Evolutionary conservation across 805 yeast genomes (phyloP).

Genomic region (Ogataea trehalophila): DNA sequence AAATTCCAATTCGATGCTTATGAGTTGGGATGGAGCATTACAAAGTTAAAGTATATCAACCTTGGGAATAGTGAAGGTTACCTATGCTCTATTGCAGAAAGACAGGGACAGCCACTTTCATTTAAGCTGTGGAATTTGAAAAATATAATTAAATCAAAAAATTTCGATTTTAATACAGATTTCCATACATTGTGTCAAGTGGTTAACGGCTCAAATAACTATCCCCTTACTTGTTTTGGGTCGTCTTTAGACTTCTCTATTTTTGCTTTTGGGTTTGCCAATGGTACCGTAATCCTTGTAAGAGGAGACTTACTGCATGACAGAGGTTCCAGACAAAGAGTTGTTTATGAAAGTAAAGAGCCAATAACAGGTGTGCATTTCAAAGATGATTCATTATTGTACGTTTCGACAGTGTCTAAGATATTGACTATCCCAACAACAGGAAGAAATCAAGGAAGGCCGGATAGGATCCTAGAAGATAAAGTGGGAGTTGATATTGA

Average conservation of each 20-base stretch:
- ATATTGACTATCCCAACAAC: slow-evolving; percentile 69
- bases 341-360: slow-evolving; percentile 66
- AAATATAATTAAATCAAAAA: slow-evolving; percentile 35
- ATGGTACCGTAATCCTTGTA: slow-evolving; percentile 75
- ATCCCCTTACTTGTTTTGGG: slow-evolving; percentile 67
- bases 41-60: slow-evolving; percentile 45
- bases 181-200: slow-evolving; percentile 61
- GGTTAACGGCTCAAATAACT: slow-evolving; percentile 69
- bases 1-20: slow-evolving; percentile 56
- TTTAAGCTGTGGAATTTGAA: slow-evolving; percentile 72
- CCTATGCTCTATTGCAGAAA: slow-evolving; percentile 69
- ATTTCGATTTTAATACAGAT: slow-evolving; percentile 29
- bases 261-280: slow-evolving; percentile 72
- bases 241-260: slow-evolving; percentile 53
- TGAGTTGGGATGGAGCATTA: slow-evolving; percentile 59
- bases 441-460: slow-evolving; percentile 71
- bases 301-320: slow-evolving; percentile 88
- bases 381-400: slow-evolving; percentile 50
- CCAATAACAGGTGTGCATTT: slow-evolving; percentile 79
- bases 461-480: slow-evolving; percentile 42
- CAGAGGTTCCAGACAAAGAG: slow-evolving; percentile 82
- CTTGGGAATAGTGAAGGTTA: slow-evolving; percentile 29
- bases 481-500: slow-evolving; percentile 45
- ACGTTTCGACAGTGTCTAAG: slow-evolving; percentile 69
- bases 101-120: slow-evolving; percentile 62